These are phyloP conservation scores for Schwanniomyces pseudopolymorphus DNA, from an alignment of 805 yeast species.

Conservation along the genomic window DNA sequence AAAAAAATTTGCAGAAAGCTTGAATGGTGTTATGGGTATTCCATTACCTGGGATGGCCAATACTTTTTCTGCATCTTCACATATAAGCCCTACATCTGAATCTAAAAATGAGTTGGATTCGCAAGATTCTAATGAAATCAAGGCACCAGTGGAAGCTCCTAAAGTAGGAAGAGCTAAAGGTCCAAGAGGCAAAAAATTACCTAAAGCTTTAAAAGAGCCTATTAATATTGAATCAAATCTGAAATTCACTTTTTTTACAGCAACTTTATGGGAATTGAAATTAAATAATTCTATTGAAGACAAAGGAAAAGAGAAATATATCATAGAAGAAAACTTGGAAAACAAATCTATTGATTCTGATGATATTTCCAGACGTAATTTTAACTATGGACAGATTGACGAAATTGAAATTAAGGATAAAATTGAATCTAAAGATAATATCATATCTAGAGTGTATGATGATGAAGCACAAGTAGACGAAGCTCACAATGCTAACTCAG, in stretches of 20 bases:
- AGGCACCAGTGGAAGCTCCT: neutral
- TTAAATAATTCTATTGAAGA: conserved; percentile 2
- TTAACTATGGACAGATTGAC: too few relatives aligned
- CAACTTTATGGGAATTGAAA: conserved; percentile 37
- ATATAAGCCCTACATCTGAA: conserved; percentile 10
- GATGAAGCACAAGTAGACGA: too few relatives aligned
- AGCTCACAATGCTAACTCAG: too few relatives aligned
- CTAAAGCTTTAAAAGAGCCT: conserved; percentile 51
- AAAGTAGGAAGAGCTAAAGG: conserved; percentile 63
- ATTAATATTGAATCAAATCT: conserved; percentile 33
- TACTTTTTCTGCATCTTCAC: conserved; percentile 21
- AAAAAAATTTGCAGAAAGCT: conserved; percentile 53
- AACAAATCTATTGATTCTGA: neutral
- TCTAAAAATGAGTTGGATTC: conserved; percentile 12
- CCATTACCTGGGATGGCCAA: conserved; percentile 55
- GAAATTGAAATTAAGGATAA: too few relatives aligned
- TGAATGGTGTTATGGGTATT: conserved; percentile 58
- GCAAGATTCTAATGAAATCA: conserved; percentile 8
- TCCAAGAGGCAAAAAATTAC: conserved; percentile 71
- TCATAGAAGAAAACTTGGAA: neutral
- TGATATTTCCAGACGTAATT: too few relatives aligned
- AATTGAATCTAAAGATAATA: neutral
- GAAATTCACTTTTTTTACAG: conserved; percentile 30
- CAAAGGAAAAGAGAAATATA: neutral
- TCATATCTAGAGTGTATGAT: neutral